Base-by-base conservation (phyloP, 73 alveolate genomes). In the Blepharisma japonicum region DNA sequence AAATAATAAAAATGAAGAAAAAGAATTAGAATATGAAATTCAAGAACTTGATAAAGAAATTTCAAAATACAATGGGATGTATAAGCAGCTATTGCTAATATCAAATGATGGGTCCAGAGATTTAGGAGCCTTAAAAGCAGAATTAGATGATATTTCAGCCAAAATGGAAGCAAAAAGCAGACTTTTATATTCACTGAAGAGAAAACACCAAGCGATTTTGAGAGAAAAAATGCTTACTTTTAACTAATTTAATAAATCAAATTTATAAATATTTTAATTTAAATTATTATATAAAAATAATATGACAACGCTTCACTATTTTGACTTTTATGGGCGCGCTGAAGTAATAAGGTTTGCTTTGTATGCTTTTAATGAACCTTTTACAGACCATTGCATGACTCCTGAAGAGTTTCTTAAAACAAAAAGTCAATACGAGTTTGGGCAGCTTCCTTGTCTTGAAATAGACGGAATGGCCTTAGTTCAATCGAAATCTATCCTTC, bases 391-490 rank as follows among this genome's bases (percentile, higher is more conserved):
- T 3, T 32, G 42, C 3, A 32, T 32, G 0, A 32, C 42, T 1
- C 42, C 42, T 25, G 50, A 61, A 61, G 74, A 61, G 47, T 61
- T n/a, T n/a, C 4, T 39, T 2, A 80, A 68, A 61, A 77, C 76
- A 0, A 56, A 25, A 61, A 39, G 18, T 1, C 1, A 68, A 56
- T 76, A 68, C 67, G 89, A 83, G 72, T 87, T 81, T 39, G 91
- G 85, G 42, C 89, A 85, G 46, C 77, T 91, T 27, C 95, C 95
- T 27, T 80, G 77, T n/a, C 79, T 91, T 70, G 95, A 91, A 47
- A 71, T 71, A 48, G 92, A 85, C 47, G 94, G 90, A 6, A 77
- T 84, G 79, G 47, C 45, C 56, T 84, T 77, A 71, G 39, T 49
- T 11, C 95, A 91, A 80, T 55, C 85, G 55, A 78, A 48, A 66